Conservation (phyloP, 1,139 yeast genomes). For the Pichia sp. region DNA sequence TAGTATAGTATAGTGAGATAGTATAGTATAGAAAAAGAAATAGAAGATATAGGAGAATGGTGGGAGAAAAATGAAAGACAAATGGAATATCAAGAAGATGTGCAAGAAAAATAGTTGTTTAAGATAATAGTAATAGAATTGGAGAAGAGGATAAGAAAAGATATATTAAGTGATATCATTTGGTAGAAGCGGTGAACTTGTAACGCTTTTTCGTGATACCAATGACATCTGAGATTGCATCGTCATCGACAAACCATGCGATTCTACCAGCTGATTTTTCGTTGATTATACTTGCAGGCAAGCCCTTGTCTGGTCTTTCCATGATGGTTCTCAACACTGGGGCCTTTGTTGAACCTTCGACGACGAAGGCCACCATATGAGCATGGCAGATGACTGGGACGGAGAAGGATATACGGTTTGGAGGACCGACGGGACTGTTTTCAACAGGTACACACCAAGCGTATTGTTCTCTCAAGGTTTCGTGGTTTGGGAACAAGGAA, state of each 20-base stretch:
- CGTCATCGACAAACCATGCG: slow-evolving; percentile 97
- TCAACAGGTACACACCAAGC: slow-evolving; percentile 97
- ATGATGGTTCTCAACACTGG: slow-evolving; percentile 37
- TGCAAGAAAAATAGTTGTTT: no score
- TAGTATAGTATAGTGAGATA: no score
- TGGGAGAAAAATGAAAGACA: no score
- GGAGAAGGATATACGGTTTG: slow-evolving; percentile 84
- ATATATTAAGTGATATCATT: no score
- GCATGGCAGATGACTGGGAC: slow-evolving; percentile 96
- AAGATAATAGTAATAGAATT: no score
- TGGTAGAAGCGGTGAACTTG: slow-evolving; percentile 45
- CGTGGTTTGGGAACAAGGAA: slow-evolving; percentile 90
- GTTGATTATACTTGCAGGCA: slow-evolving; percentile 91
- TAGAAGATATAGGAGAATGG: no score
- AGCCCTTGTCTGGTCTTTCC: slow-evolving; percentile 90
- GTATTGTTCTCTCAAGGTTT: slow-evolving; percentile 79
- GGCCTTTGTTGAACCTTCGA: slow-evolving; percentile 94
- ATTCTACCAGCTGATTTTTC: slow-evolving; percentile 97
- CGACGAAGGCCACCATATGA: slow-evolving; percentile 88
- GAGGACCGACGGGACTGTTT: slow-evolving; percentile 90
- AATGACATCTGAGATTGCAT: slow-evolving; percentile 82
- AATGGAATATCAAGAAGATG: no score
- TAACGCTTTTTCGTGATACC: slow-evolving; percentile 70
- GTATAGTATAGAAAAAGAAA: no score
- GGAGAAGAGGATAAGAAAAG: no score